Evolutionary conservation across 2,329 filamentous ascomycete species (phyloP).

Genomic region (Neonectria hederae): DNA sequence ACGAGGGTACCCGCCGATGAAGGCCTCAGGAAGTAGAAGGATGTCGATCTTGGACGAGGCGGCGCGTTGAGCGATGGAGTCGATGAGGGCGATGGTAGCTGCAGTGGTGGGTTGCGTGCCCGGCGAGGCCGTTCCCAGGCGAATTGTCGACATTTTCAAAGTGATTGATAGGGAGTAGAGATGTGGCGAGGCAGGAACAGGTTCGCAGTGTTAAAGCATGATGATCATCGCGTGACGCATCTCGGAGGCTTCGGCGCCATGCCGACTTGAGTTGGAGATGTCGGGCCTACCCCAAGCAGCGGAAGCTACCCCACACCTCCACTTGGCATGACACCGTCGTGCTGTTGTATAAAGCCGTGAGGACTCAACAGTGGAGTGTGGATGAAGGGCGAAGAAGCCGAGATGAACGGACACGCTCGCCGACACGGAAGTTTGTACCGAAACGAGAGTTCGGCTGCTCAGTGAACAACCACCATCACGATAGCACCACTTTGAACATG

Average conservation of each 20-base stretch:
- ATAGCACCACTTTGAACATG: neutral
- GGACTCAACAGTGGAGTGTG: neutral
- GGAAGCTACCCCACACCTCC: slow-evolving; percentile 14
- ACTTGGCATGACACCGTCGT: neutral
- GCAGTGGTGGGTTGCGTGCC: slow-evolving; percentile 58
- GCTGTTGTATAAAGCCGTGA: neutral
- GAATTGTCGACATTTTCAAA: slow-evolving; percentile 49
- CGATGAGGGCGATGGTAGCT: slow-evolving; percentile 73
- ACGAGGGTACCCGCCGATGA: slow-evolving; percentile 89
- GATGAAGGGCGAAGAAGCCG: neutral
- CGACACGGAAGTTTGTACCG: neutral
- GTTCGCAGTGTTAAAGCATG: neutral
- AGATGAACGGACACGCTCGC: neutral
- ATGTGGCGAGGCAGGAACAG: neutral
- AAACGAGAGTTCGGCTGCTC: neutral
- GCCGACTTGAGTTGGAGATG: slow-evolving; percentile 5
- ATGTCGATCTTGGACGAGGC: slow-evolving; percentile 67
- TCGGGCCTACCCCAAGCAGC: slow-evolving; percentile 9
- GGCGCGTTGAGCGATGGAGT: slow-evolving; percentile 70
- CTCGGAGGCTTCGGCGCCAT: slow-evolving; percentile 2
- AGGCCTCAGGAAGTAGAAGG: slow-evolving; percentile 91
- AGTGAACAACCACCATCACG: neutral
- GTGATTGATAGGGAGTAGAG: neutral
- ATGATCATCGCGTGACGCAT: neutral
- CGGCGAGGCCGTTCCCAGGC: slow-evolving; percentile 66